phyloP scores from a whole-genome alignment of 495 filamentous ascomycete species.

The Xylaria acuta region DNA sequence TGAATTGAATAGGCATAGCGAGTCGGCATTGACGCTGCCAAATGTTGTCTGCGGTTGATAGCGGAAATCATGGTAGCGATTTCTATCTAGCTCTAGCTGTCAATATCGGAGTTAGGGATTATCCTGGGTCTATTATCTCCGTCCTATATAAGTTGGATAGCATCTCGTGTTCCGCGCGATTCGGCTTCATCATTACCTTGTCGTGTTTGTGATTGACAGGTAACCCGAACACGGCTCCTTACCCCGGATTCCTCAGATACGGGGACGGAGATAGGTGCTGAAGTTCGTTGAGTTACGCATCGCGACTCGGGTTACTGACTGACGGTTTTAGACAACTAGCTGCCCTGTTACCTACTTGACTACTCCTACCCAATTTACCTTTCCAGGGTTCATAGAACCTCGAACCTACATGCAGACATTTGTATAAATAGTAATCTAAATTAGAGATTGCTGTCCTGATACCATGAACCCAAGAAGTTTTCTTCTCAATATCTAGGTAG shows the following conservation, averaged over 20 bases:
- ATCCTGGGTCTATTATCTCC: neutral
- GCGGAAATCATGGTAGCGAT: neutral
- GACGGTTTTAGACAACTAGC: neutral
- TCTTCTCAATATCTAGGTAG: neutral
- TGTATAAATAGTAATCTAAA: neutral
- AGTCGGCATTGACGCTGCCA: neutral
- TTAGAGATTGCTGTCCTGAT: neutral
- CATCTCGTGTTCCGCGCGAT: neutral
- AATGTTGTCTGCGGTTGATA: conserved; percentile 7
- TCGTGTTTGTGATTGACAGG: neutral
- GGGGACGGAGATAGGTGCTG: neutral
- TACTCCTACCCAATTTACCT: neutral
- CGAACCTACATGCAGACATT: neutral
- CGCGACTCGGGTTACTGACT: neutral
- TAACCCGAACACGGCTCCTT: neutral
- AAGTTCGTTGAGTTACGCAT: neutral
- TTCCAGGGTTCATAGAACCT: neutral
- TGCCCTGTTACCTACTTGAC: neutral
- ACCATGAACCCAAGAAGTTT: neutral
- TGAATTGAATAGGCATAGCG: conserved; percentile 28
- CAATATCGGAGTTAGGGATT: conserved; percentile 9
- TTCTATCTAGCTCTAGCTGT: neutral
- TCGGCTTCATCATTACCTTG: neutral
- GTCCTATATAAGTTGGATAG: neutral
- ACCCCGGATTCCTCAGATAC: neutral